Base-by-base conservation (phyloP, 805 yeast species). In the Candida lessepsii region DNA sequence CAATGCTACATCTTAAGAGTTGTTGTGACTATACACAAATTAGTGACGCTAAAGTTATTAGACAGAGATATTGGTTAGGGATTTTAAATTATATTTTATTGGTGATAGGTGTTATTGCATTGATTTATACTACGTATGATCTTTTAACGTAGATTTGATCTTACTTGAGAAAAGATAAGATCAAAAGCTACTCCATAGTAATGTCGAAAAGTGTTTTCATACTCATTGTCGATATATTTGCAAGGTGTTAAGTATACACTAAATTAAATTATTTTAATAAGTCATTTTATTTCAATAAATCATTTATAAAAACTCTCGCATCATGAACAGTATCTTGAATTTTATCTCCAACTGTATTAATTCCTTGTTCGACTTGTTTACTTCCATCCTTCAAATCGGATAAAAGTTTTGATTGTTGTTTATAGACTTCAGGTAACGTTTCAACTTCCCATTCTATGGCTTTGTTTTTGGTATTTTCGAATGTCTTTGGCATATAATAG, bases 111-210 rank as follows among this genome's bases (percentile, higher is more conserved):
- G 73, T 68, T 1, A 49, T 71, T 10, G 80, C 86, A 4, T 75
- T 84, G 80, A 51, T 71, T 1, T 86, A 83, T 57, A 85, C 90
- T 1, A 78, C 89, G 0, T 77, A 71, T 41, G 83, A 80, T 50
- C 72, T 82, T 35, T 46, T 80, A 27, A 18, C 5, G 11, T 24
- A 21, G 20, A 5, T 11, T 26, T 26, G n/a, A n/a, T 26, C 7
- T 16, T 9, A 29, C 21, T n/a, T n/a, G n/a, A n/a, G n/a, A n/a
- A n/a, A n/a, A n/a, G n/a, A n/a, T n/a, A n/a, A n/a, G n/a, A n/a
- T n/a, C n/a, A n/a, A n/a, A n/a, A n/a, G n/a, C n/a, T n/a, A n/a
- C n/a, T n/a, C n/a, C n/a, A n/a, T n/a, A n/a, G n/a, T n/a, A n/a
- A n/a, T n/a, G n/a, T n/a, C n/a, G n/a, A 15, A 27, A 10, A 27